Evolutionary conservation across 2,329 filamentous ascomycete species (phyloP), one percentile per base, ranked within the genome.

Genomic region (Calycina marina): DNA sequence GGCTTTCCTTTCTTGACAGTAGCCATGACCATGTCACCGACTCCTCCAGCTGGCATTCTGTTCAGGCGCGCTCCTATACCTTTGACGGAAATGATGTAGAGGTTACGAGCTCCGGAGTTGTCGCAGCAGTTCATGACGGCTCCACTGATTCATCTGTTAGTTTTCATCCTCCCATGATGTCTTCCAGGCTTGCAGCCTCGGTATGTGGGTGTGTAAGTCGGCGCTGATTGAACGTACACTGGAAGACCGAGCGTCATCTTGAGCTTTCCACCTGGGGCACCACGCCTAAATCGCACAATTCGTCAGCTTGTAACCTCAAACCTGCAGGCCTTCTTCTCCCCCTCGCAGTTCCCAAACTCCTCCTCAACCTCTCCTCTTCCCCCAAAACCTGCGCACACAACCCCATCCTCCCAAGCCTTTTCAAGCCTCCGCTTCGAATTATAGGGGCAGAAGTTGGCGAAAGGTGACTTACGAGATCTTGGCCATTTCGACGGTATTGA

Each of bases 1-100:
- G 92, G 92, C 84, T 98, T 98, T 69, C 92, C 90, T 83, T 98
- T 96, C 84, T 98, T 96, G 69, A 96, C 90, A 51, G 90, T 96
- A 50, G 88, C 88, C 86, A 98, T 96, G 61, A 96, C 90, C 90
- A 96, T 96, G 73, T 96, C 90, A 57, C 90, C 90, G 55, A 94
- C 88, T 75, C 90, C 90, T 53, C 82, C 90, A 56, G 90, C 88
- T 53, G 88, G 88, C 58, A 98, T 76, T 63, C 88, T 77, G 78
- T 96, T 96, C 55, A 96, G 79, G 54, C 88, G 85, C 52, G 88
- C 88, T 72, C 88, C 88, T 59, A 90, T 85, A 67, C 88, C 88
- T 76, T 93, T 93, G 69, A 98, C 88, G 63, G 88, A 81, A 71
- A 98, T 96, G 76, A 96, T 94, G 83, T 96, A 98, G 50, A 98